phyloP scores from a whole-genome alignment of 176 grass and related monocot genomes.

The Oropetium thomaeum region DNA sequence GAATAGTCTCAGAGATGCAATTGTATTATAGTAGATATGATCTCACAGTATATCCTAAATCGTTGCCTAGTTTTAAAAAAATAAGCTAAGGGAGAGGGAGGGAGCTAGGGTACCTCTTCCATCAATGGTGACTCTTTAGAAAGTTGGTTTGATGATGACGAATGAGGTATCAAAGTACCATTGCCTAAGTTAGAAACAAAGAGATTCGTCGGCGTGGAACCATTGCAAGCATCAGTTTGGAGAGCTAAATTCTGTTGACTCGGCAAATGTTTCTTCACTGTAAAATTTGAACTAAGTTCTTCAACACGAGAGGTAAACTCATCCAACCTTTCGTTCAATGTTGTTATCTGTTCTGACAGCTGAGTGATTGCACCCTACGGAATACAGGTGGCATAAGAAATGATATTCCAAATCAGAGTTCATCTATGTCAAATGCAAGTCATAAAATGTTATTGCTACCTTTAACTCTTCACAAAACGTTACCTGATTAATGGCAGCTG shows the following conservation, averaged over 20 bases:
- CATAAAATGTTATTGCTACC: conserved; percentile 4
- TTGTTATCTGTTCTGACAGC: conserved; percentile 87
- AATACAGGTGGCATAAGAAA: conserved; percentile 17
- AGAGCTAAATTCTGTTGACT: conserved; percentile 88
- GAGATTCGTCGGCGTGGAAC: conserved; percentile 74
- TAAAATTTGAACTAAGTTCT: conserved; percentile 78
- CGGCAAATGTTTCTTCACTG: conserved; percentile 50
- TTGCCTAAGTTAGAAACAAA: conserved; percentile 91
- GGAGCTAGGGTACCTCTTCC: conserved; percentile 62
- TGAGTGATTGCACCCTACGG: conserved; percentile 70
- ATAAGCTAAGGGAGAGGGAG: not conserved
- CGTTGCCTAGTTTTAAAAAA: conserved; percentile 4
- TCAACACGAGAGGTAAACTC: conserved; percentile 91
- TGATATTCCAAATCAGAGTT: not conserved
- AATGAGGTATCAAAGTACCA: conserved; percentile 77
- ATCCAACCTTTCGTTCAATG: conserved; percentile 93
- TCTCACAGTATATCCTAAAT: not conserved
- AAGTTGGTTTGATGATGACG: conserved; percentile 74
- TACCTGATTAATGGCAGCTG: conserved; percentile 70
- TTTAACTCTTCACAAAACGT: conserved; percentile 1
- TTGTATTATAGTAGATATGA: not conserved
- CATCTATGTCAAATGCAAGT: not conserved
- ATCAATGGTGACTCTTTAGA: conserved; percentile 71
- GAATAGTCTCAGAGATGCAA: not conserved
- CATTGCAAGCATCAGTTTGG: conserved; percentile 78